Percentiles rank a stretch among this genome's conserved stretches.
Evolutionary conservation across 140 eudicot genomes (phyloP).

Genomic region (Bidens hawaiensis): DNA sequence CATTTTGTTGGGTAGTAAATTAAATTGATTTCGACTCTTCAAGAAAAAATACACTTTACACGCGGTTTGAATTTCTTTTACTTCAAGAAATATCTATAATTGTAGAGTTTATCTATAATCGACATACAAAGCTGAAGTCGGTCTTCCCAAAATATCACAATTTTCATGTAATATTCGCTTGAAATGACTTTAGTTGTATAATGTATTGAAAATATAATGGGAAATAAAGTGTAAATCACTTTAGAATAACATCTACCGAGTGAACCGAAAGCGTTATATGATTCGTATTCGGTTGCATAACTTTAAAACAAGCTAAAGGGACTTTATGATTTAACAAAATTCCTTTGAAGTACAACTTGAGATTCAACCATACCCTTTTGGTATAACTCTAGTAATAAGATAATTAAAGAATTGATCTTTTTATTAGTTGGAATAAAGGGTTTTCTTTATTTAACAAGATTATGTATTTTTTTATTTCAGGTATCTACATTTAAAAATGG

Average conservation of each 20-base stretch:
- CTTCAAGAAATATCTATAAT: too few relatives aligned
- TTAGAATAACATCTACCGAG: neutral
- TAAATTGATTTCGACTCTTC: constrained; percentile 27
- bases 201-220: neutral
- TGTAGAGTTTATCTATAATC: neutral
- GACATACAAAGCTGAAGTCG: neutral
- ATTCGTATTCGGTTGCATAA: neutral
- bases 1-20: constrained; percentile 38
- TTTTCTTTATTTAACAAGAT: constrained; percentile 15
- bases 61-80: constrained; percentile 32
- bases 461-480: constrained; percentile 34
- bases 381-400: constrained; percentile 14
- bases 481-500: constrained; percentile 76
- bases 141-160: neutral
- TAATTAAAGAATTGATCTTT: constrained; percentile 28
- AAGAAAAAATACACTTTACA: constrained; percentile 20
- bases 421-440: neutral
- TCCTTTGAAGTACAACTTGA: constrained; percentile 7
- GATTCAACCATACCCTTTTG: constrained; percentile 15
- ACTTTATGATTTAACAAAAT: neutral
- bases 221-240: neutral
- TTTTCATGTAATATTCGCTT: neutral
- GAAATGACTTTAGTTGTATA: neutral
- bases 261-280: neutral
- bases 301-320: neutral